Conservation (phyloP, 2,329 filamentous ascomycete genomes). For the Rhinocladiella mackenziei region DNA sequence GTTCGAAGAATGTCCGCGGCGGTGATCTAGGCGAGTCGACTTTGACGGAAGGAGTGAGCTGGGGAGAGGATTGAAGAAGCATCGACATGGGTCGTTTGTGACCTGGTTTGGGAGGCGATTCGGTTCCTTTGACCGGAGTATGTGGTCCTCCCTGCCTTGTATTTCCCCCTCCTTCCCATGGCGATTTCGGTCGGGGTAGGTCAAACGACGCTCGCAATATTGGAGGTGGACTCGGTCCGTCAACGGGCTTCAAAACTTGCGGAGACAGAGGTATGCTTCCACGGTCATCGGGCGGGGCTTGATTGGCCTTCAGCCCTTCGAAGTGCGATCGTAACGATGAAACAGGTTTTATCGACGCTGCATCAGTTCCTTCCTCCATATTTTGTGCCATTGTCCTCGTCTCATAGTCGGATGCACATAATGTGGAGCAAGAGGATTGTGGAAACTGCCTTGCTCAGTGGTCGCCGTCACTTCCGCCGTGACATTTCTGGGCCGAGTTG, state of each 20-base stretch:
- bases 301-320: constrained; percentile 41
- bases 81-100: constrained; percentile 50
- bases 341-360: constrained; percentile 38
- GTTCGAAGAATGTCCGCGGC: constrained; percentile 34
- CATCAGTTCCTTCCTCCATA: constrained; percentile 23
- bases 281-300: constrained; percentile 10
- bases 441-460: too few species aligned
- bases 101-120: constrained; percentile 57
- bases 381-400: constrained; percentile 21
- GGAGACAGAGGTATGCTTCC: constrained; percentile 30
- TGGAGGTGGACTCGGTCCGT: constrained; percentile 32
- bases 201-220: constrained; percentile 41
- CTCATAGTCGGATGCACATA: constrained; percentile 8
- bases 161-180: constrained; percentile 35
- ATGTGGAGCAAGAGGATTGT: too few species aligned
- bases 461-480: too few species aligned
- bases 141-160: constrained; percentile 25
- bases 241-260: constrained; percentile 32
- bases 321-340: constrained; percentile 49
- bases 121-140: constrained; percentile 32
- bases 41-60: constrained; percentile 41
- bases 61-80: constrained; percentile 40
- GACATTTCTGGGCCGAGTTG: too few species aligned
- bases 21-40: constrained; percentile 45
- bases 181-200: constrained; percentile 39